phyloP scores from a whole-genome alignment of 2,329 filamentous ascomycete genomes.

The Cladosporium sp. region DNA sequence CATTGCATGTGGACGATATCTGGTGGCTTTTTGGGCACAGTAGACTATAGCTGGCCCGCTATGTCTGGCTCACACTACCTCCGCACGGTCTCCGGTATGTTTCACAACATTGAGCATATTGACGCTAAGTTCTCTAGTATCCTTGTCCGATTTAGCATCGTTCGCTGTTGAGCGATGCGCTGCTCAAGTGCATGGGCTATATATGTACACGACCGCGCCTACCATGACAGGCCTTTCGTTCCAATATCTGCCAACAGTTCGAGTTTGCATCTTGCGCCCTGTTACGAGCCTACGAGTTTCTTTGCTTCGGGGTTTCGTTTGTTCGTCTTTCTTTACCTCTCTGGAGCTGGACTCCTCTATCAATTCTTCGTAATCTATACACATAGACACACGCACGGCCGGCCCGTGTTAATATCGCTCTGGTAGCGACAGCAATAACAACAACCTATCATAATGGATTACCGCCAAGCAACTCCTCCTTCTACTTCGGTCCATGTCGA shows the following conservation, averaged over 20 bases:
- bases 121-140: slow-evolving; percentile 15
- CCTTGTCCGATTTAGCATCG: slow-evolving; percentile 13
- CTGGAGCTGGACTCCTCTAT: slow-evolving; percentile 46
- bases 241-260: slow-evolving; percentile 27
- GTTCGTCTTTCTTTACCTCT: slow-evolving; percentile 34
- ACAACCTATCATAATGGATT: slow-evolving; percentile 38
- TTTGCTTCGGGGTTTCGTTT: slow-evolving; percentile 40
- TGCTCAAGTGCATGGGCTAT: slow-evolving; percentile 9
- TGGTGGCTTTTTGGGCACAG: neutral
- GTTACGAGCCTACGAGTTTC: slow-evolving; percentile 43
- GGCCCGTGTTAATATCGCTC: slow-evolving; percentile 30
- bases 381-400: slow-evolving; percentile 20
- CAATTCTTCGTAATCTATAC: slow-evolving; percentile 22
- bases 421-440: slow-evolving; percentile 37
- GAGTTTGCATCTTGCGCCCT: slow-evolving; percentile 24
- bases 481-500: slow-evolving; percentile 32
- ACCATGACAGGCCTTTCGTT: slow-evolving; percentile 22
- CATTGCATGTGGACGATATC: neutral
- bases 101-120: slow-evolving; percentile 7
- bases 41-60: slow-evolving; percentile 1
- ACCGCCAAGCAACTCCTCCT: slow-evolving; percentile 49
- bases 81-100: slow-evolving; percentile 18
- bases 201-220: slow-evolving; percentile 19
- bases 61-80: slow-evolving; percentile 11
- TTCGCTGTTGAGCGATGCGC: slow-evolving; percentile 17